Base-by-base conservation (phyloP, 257 asterid genomes). In the Jacaranda copaia region DNA sequence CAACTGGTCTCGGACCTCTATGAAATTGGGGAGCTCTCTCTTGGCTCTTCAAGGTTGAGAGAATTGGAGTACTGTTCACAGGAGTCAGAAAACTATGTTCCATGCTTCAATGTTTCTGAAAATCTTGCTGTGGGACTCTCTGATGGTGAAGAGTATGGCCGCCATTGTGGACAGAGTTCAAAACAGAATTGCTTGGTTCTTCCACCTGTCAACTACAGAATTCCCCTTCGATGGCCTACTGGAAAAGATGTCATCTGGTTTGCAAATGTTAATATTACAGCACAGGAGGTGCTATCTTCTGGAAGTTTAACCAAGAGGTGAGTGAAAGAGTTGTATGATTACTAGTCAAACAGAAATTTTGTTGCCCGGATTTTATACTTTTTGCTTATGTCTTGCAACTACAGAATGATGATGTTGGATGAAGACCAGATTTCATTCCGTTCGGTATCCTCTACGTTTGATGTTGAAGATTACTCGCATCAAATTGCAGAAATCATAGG, bases 401-500 rank as follows among this genome's bases (percentile, higher is more conserved):
- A 53, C 87, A 94, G 98, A 92, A 90, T 93, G 99, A 96, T 96
- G 99, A 90, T 93, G 99, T 85, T 93, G 73, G 99, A 96, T 40
- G 99, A 93, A 83, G 99, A 96, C 76, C 98, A 96, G 86, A 92
- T 96, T 78, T 93, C 99, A 11, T 96, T 96, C 43, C 98, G 92
- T 48, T 92, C 97, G 15, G 98, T 87, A 69, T 91, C 97, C 9
- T 88, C 94, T 4, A 93, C 88, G 62, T 93, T 93, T 79, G 99
- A 93, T 85, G 96, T 96, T 67, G 98, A 96, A 85, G 99, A 96
- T 81, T 96, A 96, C 81, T 88, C 99, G 0, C 99, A 91, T 82
- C 99, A 96, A 88, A 93, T 96, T 81, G 98, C 99, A 3, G 98
- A 92, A 84, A 96, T 96, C 89, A 88, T 96, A 81, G 99, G 96